Percentiles rank a stretch among this genome's conserved stretches.
These are phyloP conservation scores for Fusarium sp. DNA, from an alignment of 2,329 filamentous ascomycete genomes.

Conservation along the genomic window DNA sequence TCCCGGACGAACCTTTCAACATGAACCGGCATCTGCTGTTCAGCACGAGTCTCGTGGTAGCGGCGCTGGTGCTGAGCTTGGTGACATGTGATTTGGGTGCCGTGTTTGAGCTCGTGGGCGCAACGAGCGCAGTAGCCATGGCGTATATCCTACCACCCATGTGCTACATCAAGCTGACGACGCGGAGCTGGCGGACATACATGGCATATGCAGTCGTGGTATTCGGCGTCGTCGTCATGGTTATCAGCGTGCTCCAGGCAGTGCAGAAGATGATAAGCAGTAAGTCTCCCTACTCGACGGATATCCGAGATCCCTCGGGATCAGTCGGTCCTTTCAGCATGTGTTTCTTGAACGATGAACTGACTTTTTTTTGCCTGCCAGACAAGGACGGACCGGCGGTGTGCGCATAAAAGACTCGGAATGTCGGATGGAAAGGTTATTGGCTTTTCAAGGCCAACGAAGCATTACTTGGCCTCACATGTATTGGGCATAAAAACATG, in stretches of 20 bases:
- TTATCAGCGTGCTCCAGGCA: slow-evolving; percentile 81
- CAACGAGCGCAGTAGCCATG: slow-evolving; percentile 92
- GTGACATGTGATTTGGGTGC: slow-evolving; percentile 93
- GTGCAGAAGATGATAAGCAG: slow-evolving; percentile 73
- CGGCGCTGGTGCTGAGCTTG: slow-evolving; percentile 81
- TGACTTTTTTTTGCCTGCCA: slow-evolving; percentile 28
- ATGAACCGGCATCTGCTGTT: slow-evolving; percentile 88
- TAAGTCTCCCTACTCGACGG: slow-evolving; percentile 35
- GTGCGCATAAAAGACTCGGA: slow-evolving; percentile 35
- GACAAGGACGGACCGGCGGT: slow-evolving; percentile 44
- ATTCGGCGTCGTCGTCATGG: slow-evolving; percentile 86
- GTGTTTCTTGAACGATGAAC: neutral
- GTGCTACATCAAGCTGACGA: slow-evolving; percentile 94
- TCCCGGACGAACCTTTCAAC: slow-evolving; percentile 78
- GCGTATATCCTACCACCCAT: slow-evolving; percentile 95
- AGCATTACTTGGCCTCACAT: slow-evolving; percentile 13
- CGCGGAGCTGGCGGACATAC: slow-evolving; percentile 78
- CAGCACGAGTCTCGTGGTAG: slow-evolving; percentile 83
- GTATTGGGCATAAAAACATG: slow-evolving; percentile 12
- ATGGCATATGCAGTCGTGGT: slow-evolving; percentile 78
- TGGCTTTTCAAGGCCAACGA: neutral
- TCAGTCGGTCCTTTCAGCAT: neutral
- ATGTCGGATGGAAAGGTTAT: neutral
- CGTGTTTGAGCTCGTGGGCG: slow-evolving; percentile 96
- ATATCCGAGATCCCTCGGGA: neutral